Evolutionary conservation across 768 basidiomycete species (phyloP), one percentile per base, ranked within the genome.

Genomic region (Rhodotorula kratochvilovae): DNA sequence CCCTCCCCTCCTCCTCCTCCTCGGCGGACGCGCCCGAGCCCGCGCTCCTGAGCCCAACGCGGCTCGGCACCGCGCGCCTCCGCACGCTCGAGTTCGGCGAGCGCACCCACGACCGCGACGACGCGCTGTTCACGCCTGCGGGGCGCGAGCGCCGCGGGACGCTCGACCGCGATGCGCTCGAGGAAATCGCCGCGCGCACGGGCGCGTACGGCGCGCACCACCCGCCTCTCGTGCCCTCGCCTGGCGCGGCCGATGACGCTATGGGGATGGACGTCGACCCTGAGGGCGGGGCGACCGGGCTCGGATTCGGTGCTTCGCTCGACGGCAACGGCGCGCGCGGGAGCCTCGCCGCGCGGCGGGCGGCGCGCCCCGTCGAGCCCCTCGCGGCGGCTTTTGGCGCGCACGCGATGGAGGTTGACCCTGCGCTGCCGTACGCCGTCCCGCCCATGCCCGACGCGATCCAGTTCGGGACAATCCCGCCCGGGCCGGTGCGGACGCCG

Each of bases 61-160:
- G 36, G 6, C 48, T 29, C 25, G 10, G 35, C 61, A 11, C 61
- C 23, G 31, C 53, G 45, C 43, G 62, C 25, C 31, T 75, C 19
- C 50, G 65, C 42, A 54, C 39, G 15, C 58, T 75, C 54, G 74
- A 71, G 64, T 68, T 71, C 31, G 63, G 67, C 33, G 27, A 45
- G 31, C 45, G 64, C 35, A 36, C 56, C 5, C 56, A 16, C 11
- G 51, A 63, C 42, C 21, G 50, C 7, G 67, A 68, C 42, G 70
- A 66, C 42, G 63, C 68, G 12, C 54, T 65, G 25, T 68, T 54
- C 53, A 75, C 74, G 7, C 74, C 74, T 1, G 74, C 74, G 3
- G 74, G 74, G 13, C 43, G 74, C 27, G 74, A 75, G 36, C 29
- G 73, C 4, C 27, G 73, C n/a, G 73, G 73, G 0, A 74, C 73